Base-by-base conservation (phyloP, 768 basidiomycete genomes). In the Vararia minispora region DNA sequence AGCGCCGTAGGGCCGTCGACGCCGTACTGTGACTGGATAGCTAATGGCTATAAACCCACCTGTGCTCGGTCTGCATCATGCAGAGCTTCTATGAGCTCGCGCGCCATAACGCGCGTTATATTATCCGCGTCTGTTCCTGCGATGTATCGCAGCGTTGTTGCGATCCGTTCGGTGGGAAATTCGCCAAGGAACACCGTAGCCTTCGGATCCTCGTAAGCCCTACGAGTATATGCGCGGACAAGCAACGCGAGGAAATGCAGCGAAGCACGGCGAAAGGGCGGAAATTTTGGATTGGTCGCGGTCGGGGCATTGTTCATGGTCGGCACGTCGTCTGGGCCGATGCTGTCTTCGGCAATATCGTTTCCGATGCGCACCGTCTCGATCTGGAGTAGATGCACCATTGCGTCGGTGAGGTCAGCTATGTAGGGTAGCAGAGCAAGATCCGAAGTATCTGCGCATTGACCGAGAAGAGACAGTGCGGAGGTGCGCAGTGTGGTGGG, bases 261-360 rank as follows among this genome's bases (percentile, higher is more conserved):
- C 0, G 86, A 89, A 1, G 87, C 79, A 28, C 94, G 80, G 23
- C 92, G 74, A 3, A 97, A 62, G 1, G 86, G 70, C 1, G 92
- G 86, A 33, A 85, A 68, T 53, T 78, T 86, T 0, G 81, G 45
- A 48, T 79, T 62, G 3, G 59, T 59, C 0, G 71, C 65, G 0
- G 73, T 72, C 8, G 85, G 80, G 25, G 77, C 61, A 2, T 61
- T 52, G 54, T 82, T 77, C 55, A 76, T 71, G 11, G 57, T 64
- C 18, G 17, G 26, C 20, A 52, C 48, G 16, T 56, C 53, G 7
- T 45, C 46, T n/a, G 53, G 44, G 8, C 11, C 32, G 24, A 37
- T 26, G 14, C 25, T 29, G 18, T 26, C 35, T 41, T 16, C 5
- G 29, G 32, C 14, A 24, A 2, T 26, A 14, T 34, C 36, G 1